A percentile compares a stretch with the other conserved stretches of the same genome.
Evolutionary conservation across 345 rosid species (phyloP).

Genomic region (Carallia brachiata): DNA sequence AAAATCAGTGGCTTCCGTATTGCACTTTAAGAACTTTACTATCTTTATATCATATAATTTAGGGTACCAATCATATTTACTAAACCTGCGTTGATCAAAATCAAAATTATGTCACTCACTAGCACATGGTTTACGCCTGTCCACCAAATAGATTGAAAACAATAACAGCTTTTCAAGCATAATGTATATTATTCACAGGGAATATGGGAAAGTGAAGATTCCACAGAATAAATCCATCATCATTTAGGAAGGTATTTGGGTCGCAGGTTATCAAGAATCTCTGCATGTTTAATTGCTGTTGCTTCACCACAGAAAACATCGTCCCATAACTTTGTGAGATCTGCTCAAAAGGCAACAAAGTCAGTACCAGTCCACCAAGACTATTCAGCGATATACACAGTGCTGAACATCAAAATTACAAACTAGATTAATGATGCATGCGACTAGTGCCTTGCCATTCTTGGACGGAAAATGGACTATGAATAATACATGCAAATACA

Average conservation of each 20-base stretch:
- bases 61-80: too few relatives aligned
- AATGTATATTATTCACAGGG: neutral
- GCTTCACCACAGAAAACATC: conserved; percentile 59
- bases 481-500: neutral
- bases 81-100: too few relatives aligned
- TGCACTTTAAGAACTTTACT: too few relatives aligned
- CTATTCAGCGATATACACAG: too few relatives aligned
- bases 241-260: conserved; percentile 44
- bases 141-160: too few relatives aligned
- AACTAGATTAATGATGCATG: neutral
- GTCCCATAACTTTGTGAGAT: conserved; percentile 70
- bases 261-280: conserved; percentile 55
- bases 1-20: too few relatives aligned
- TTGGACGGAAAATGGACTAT: too few relatives aligned
- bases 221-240: conserved; percentile 8
- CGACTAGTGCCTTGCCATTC: too few relatives aligned
- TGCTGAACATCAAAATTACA: neutral
- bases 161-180: too few relatives aligned
- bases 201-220: neutral
- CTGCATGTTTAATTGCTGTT: conserved; percentile 58
- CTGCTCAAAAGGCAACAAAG: conserved; percentile 40
- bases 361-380: conserved; percentile 5
- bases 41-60: too few relatives aligned
- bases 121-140: too few relatives aligned
- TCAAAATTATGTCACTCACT: too few relatives aligned